Base-by-base conservation (phyloP, 805 yeast genomes). In the Suhomyces tanzawaensis region DNA sequence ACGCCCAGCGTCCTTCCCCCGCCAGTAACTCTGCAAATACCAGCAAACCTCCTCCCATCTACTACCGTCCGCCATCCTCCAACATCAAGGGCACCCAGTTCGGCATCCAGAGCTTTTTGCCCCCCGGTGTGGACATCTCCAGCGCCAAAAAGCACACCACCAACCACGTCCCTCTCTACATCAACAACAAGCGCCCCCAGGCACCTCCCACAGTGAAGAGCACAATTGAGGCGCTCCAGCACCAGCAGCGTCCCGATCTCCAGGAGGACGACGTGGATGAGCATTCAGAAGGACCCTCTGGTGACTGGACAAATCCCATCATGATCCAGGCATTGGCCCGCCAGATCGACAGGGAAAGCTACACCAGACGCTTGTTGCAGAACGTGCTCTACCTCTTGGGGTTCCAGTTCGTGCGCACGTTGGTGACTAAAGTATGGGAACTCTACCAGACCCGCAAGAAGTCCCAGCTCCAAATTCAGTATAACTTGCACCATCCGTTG, bases 271-370 rank as follows among this genome's bases (percentile, higher is more conserved):
- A 34, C 17, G 36, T 34, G 14, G 48, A 41, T 3, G 37, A 23
- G 1, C 35, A 29, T 2, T 12, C 22, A 15, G 22, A 27, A 3
- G 22, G 28, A 2, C 47, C 50, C 16, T 33, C 53, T 2, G 53
- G 54, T 7, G 66, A 63, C 21, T 65, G 73, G 72, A 49, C 51
- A 9, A 62, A 60, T 42, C 76, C 77, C 2, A 61, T 69, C 32
- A 64, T 76, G 41, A 57, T 55, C 34, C 54, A 64, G 25, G 81
- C 81, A 1, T 53, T 74, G 36, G 32, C 57, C 4, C 49, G 81
- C 24, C 76, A 74, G 41, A 60, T 66, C 2, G 69, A 71, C 45
- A 63, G 62, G 41, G 73, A 71, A 36, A 27, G 46, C 4, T 68
- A 66, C 44, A 48, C 63, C 27, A 59, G 58, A 28, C 57, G 48